phyloP scores from a whole-genome alignment of 495 filamentous ascomycete species.

The Talaromyces thailandensis region DNA sequence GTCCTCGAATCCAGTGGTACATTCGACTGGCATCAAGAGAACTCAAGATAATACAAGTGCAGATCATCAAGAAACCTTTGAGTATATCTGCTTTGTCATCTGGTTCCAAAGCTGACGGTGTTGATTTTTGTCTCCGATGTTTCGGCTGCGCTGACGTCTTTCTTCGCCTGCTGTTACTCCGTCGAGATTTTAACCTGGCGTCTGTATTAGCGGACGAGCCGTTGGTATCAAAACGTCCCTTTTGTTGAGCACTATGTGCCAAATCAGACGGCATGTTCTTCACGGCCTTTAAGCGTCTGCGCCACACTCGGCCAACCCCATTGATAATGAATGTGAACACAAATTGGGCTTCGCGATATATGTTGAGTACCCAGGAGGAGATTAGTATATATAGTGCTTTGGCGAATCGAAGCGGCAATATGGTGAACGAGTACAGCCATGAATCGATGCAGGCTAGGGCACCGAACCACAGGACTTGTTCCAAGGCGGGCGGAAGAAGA shows the following conservation, averaged over 20 bases:
- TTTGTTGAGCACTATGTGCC: not conserved
- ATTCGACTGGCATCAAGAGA: conserved; percentile 91
- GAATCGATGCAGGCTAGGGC: conserved; percentile 85
- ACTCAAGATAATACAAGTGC: conserved; percentile 79
- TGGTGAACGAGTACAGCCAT: conserved; percentile 96
- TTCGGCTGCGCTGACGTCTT: conserved; percentile 21
- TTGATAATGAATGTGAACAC: conserved; percentile 63
- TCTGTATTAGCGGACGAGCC: not conserved
- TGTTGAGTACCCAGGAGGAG: conserved; percentile 59
- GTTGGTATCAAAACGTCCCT: not conserved
- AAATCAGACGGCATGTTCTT: conserved; percentile 7
- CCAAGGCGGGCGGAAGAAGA: conserved; percentile 70
- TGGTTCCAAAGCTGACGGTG: conserved; percentile 70
- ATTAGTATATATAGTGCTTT: conserved; percentile 70
- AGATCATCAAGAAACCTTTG: conserved; percentile 76
- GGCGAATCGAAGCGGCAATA: conserved; percentile 82
- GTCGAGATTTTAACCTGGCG: not conserved
- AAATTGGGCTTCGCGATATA: conserved; percentile 57
- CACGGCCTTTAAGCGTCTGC: conserved; percentile 37
- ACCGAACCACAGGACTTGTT: conserved; percentile 80
- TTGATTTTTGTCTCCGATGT: conserved; percentile 72
- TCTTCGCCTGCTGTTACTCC: not conserved
- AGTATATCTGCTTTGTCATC: conserved; percentile 94
- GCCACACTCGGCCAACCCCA: conserved; percentile 72
- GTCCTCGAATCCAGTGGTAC: conserved; percentile 96